phyloP scores from a whole-genome alignment of 306 rosid species.

The Begonia peltatifolia region DNA sequence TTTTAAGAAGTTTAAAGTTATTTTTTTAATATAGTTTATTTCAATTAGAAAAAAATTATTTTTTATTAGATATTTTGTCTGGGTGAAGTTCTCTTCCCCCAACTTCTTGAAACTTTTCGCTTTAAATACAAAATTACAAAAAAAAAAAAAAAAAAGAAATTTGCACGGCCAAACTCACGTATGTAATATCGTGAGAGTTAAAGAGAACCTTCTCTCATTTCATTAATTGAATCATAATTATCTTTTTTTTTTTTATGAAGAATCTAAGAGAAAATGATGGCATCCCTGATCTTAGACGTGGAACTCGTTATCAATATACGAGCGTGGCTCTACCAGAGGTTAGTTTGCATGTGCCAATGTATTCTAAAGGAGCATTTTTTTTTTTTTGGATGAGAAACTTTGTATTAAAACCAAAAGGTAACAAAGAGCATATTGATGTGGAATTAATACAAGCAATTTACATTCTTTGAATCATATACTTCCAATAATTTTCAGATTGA shows the following conservation, averaged over 20 bases:
- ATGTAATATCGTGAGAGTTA: too few species aligned
- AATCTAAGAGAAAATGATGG: conserved; percentile 70
- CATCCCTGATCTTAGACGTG: conserved; percentile 70
- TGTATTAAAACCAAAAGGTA: conserved; percentile 3
- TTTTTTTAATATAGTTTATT: neutral
- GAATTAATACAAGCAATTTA: neutral
- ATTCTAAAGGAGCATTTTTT: neutral
- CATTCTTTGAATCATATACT: conserved; percentile 2
- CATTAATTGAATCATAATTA: too few species aligned
- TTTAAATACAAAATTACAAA: too few species aligned
- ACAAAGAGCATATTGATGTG: neutral
- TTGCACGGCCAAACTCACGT: too few species aligned
- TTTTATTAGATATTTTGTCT: too few species aligned
- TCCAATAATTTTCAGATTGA: conserved; percentile 35
- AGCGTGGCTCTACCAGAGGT: conserved; percentile 71
- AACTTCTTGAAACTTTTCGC: too few species aligned
- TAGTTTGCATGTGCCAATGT: conserved; percentile 17
- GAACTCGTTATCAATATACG: conserved; percentile 79
- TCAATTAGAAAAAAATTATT: too few species aligned
- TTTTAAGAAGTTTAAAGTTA: too few species aligned
- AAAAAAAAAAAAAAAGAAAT: too few species aligned
- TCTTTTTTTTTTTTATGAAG: conserved; percentile 24
- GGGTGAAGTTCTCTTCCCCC: too few species aligned
- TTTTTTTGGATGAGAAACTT: too few species aligned
- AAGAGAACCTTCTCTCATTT: too few species aligned